Base-by-base conservation (phyloP, 805 yeast species). In the Starmerella floris region DNA sequence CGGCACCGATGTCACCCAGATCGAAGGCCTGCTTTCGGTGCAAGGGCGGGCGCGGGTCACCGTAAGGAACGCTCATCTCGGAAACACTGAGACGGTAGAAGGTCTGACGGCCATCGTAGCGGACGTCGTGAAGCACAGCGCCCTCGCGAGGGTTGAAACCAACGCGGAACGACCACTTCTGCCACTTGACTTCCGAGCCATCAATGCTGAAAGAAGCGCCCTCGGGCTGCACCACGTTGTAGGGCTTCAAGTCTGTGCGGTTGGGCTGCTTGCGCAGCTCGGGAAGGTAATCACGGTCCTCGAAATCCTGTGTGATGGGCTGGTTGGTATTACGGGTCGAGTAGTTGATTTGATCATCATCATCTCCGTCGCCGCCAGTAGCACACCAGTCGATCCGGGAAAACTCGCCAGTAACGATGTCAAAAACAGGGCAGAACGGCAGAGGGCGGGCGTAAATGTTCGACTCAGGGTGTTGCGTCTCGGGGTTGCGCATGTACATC, bases 31-130 rank as follows among this genome's bases (percentile, higher is more conserved):
- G 88, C 65, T 81, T 81, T 68, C 88, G 76, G 64, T 79, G 85
- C 67, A 70, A 76, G 50, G 91, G 88, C 31, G 76, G 75, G 61
- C 87, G 72, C 55, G 85, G 83, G 59, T 80, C 87, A 58, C 83
- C 84, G 56, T 81, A 81, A 28, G 91, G 88, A 48, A 82, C 93
- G 26, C 87, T 79, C 93, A 81, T 81, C 63, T 81, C 93, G 40
- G 80, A 74, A 48, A 80, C 65, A 2, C 84, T 70, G 31, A 79
- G 60, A 62, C 91, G 72, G 69, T 82, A 80, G 57, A 80, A 73
- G 32, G 76, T 63, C 37, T 80, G 78, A 62, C 91, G 76, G 40
- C 87, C 87, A 61, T 79, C 77, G 67, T 79, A 81, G 56, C 68
- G 67, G 41, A 75, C 76, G 52, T 81, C 82, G 60, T 80, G 79